Conservation (phyloP, 2,329 filamentous ascomycete genomes). For the Penicillium sp. region DNA sequence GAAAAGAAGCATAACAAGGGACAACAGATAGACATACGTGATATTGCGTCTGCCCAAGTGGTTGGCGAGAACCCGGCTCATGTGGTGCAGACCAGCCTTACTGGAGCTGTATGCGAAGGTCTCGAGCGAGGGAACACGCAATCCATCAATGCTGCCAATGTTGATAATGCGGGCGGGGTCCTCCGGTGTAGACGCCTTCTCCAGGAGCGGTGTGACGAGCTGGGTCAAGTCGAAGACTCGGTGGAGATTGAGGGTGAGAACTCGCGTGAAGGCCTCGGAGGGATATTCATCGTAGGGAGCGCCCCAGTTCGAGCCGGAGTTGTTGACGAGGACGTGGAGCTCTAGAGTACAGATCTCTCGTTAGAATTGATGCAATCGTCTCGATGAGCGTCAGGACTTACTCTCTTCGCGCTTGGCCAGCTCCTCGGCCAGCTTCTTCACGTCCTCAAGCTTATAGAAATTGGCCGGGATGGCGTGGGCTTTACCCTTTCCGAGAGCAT, state of each 20-base stretch:
- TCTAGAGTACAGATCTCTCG: conserved; percentile 28
- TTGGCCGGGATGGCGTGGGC: conserved; percentile 51
- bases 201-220: conserved; percentile 48
- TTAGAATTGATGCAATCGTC: conserved; percentile 1
- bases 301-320: conserved; percentile 54
- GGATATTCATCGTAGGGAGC: conserved; percentile 57
- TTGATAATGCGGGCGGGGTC: conserved; percentile 51
- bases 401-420: conserved; percentile 50
- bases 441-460: conserved; percentile 52
- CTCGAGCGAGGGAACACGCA: conserved; percentile 51
- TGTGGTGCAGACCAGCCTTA: conserved; percentile 53
- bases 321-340: conserved; percentile 50
- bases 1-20: neutral
- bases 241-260: conserved; percentile 55
- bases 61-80: conserved; percentile 50
- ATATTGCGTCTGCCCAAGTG: conserved; percentile 52
- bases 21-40: conserved; percentile 43
- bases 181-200: conserved; percentile 44
- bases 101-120: conserved; percentile 53
- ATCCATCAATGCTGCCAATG: conserved; percentile 53
- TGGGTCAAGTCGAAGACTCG: conserved; percentile 50
- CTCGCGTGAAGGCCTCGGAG: conserved; percentile 55
- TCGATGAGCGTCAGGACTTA: conserved; percentile 50
- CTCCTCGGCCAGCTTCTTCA: conserved; percentile 48
- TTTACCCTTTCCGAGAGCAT: conserved; percentile 50